Evolutionary conservation across 371 early-diverging fungal genomes (phyloP), one percentile per base, ranked within the genome.

Genomic region (Haplosporangium sp.): DNA sequence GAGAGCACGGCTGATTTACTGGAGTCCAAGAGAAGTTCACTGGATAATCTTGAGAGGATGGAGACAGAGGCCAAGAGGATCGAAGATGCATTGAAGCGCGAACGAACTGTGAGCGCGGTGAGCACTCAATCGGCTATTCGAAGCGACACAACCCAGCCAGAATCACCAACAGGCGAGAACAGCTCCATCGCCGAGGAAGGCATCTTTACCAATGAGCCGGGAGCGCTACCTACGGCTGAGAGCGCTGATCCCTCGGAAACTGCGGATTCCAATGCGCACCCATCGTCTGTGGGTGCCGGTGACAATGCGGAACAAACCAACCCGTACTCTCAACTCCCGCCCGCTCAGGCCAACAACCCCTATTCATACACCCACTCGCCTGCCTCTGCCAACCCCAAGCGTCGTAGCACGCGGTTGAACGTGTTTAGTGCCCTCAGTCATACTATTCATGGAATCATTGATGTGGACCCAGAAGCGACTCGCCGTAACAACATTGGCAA

Each of bases 391-490:
- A 12, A 53, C 7, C 51, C 64, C 21, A 77, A 71, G 53, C 76
- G 79, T 20, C 82, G 83, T 52, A 80, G 81, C 53, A 82, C 84
- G n/a, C 82, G 89, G 41, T 61, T 87, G 51, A 83, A 85, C 23
- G 81, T 90, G 37, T 86, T 92, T 57, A 90, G 85, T 76, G 86
- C 90, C 8, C 79, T 92, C 3, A 91, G 94, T 6, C 89, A 93
- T 62, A 91, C 93, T 6, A 76, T 94, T 20, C 92, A 94, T 69
- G 94, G 95, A 1, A 89, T 98, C 55, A 94, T 97, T 73, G 98
- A 97, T 83, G 95, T 95, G 8, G 96, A 98, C 75, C 97, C 97
- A 1, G 96, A 95, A 59, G 90, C 92, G 16, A 93, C 96, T 23
- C 90, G 98, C 18, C 92, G 96, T 47, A 92, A 91, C 74, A 92